Evolutionary conservation across 2,329 filamentous ascomycete genomes (phyloP).

Genomic region (Penicillium sp.): DNA sequence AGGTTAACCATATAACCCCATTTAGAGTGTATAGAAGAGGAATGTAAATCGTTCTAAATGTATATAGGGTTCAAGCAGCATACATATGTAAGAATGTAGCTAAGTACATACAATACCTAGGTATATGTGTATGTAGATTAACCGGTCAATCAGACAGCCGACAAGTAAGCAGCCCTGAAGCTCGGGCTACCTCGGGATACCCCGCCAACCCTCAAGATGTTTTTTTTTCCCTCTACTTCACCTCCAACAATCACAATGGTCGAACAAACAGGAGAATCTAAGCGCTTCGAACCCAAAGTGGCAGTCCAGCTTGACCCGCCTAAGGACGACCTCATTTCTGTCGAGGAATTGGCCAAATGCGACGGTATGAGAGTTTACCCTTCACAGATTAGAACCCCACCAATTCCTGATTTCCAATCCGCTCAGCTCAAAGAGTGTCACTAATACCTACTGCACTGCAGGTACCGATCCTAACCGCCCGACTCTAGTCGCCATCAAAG

Average conservation of each 20-base stretch:
- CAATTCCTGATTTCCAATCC: neutral
- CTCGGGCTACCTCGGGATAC: neutral
- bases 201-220: conserved; percentile 16
- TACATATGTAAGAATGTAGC: neutral
- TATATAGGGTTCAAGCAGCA: neutral
- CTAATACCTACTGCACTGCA: conserved; percentile 10
- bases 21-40: neutral
- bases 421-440: neutral
- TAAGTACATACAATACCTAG: neutral
- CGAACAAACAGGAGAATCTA: conserved; percentile 24
- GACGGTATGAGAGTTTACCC: conserved; percentile 56
- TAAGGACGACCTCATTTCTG: conserved; percentile 76
- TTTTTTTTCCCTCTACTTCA: conserved; percentile 19
- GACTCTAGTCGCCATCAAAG: conserved; percentile 61
- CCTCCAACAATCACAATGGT: conserved; percentile 19
- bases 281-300: conserved; percentile 36
- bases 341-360: conserved; percentile 68
- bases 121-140: neutral
- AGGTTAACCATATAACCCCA: neutral
- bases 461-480: conserved; percentile 41
- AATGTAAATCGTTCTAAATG: neutral
- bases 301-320: conserved; percentile 61
- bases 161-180: conserved; percentile 12
- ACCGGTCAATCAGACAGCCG: conserved; percentile 8
- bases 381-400: neutral